Evolutionary conservation across 768 basidiomycete species (phyloP).

Genomic region (Trametes cubensis): DNA sequence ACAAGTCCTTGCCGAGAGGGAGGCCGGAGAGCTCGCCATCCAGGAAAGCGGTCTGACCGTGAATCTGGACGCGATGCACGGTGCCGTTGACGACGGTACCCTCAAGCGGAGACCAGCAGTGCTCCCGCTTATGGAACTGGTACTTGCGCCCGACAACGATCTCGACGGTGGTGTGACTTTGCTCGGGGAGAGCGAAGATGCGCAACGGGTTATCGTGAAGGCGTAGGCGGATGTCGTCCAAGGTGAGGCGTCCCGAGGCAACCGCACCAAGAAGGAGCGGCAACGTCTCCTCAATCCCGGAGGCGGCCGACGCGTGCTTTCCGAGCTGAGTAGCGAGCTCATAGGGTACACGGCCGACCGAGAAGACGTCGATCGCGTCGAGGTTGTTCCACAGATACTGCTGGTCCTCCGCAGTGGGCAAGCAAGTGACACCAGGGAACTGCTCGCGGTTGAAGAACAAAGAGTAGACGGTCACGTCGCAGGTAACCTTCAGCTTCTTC

Average conservation of each 20-base stretch:
- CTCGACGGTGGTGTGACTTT: constrained; percentile 85
- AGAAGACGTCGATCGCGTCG: constrained; percentile 85
- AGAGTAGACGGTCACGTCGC: constrained; percentile 91
- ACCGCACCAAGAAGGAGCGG: constrained; percentile 89
- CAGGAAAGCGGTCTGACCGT: constrained; percentile 86
- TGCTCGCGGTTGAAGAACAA: constrained; percentile 84
- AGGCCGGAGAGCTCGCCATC: constrained; percentile 73
- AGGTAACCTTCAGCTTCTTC: constrained; percentile 91
- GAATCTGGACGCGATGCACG: constrained; percentile 88
- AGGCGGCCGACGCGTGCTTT: constrained; percentile 62
- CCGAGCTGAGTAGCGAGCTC: constrained; percentile 65
- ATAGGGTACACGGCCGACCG: constrained; percentile 85
- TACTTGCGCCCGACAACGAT: constrained; percentile 78
- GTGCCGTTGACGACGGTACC: constrained; percentile 64
- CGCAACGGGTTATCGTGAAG: constrained; percentile 89
- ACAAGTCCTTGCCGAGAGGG: constrained; percentile 73
- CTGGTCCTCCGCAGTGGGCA: constrained; percentile 80
- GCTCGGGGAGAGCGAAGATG: constrained; percentile 91
- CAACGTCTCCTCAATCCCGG: constrained; percentile 86
- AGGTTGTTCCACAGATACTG: constrained; percentile 84
- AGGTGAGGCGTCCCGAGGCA: constrained; percentile 70
- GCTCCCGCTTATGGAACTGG: constrained; percentile 49
- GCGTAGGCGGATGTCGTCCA: constrained; percentile 81
- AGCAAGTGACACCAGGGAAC: constrained; percentile 62
- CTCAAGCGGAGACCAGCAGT: constrained; percentile 84